Evolutionary conservation across 176 grass and related monocot genomes (phyloP), one percentile per base, ranked within the genome.

Genomic region (Bonia amplexicaulis): DNA sequence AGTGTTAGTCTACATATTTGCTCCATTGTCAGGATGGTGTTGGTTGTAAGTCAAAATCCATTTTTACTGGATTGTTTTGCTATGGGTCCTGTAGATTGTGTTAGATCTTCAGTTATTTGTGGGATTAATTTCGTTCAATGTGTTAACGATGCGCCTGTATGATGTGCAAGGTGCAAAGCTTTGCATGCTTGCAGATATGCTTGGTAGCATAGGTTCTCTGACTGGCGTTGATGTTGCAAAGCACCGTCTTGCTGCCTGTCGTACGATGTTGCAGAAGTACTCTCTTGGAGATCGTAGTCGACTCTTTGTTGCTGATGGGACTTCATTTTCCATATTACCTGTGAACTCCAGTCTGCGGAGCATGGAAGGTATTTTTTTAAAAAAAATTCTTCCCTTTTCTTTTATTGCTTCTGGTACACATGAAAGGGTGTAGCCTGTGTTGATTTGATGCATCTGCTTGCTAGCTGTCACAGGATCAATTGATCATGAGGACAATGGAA

Each of bases 191-290:
- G 88, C 87, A 73, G 93, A 98, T 88, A 81, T 92, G 66, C 91
- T 98, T 80, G 89, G 83, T 65, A 77, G 25, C 77, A 88, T 83
- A 74, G 96, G 96, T 59, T 93, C 96, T 64, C 72, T 98, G 73
- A 98, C 96, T 92, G 96, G 93, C 12, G 93, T 98, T 68, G 96
- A 98, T 87, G 69, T 98, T 58, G 89, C 96, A 71, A 98, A 92
- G 60, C 89, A 93, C 40, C 91, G 93, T 49, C 87, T 98, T 83
- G 87, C 96, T 69, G 93, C 96, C 12, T 98, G 96, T 37, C 89
- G 91, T 65, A 98, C 93, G 53, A 95, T 98, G 96, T 77, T 98
- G 74, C 87, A 85, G 67, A 98, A 95, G 73, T 98, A 98, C 87
- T 93, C 87, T 84, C 80, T 98, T 74, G 96, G 96, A 52, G 87